phyloP scores from a whole-genome alignment of 2,329 filamentous ascomycete genomes.

The Pseudocercospora crystallina region DNA sequence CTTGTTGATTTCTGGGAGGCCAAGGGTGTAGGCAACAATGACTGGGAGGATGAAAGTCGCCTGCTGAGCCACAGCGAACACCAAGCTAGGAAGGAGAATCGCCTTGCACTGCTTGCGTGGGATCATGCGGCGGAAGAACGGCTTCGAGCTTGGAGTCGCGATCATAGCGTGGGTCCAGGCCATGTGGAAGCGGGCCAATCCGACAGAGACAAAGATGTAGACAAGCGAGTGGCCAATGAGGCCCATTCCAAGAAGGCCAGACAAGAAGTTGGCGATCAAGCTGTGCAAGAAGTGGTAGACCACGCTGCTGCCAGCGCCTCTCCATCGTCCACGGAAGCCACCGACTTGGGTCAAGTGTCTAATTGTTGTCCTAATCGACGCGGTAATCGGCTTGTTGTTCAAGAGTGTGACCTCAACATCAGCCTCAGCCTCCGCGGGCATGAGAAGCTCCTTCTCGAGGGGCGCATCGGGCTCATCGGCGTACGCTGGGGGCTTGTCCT shows the following conservation, averaged over 20 bases:
- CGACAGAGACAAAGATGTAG: conserved; percentile 59
- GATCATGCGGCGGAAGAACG: conserved; percentile 70
- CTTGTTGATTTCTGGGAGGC: conserved; percentile 37
- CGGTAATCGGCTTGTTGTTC: conserved; percentile 60
- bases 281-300: conserved; percentile 35
- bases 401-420: conserved; percentile 47
- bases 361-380: conserved; percentile 58
- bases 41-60: conserved; percentile 51
- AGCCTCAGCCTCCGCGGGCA: conserved; percentile 38
- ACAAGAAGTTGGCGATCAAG: conserved; percentile 28
- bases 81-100: conserved; percentile 65
- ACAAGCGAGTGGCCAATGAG: conserved; percentile 49
- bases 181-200: conserved; percentile 67
- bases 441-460: conserved; percentile 40
- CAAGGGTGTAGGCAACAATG: conserved; percentile 51
- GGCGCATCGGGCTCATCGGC: conserved; percentile 51
- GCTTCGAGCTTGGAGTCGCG: conserved; percentile 60
- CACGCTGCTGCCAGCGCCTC: conserved; percentile 36
- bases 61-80: conserved; percentile 60
- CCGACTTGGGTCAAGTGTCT: conserved; percentile 44
- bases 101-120: conserved; percentile 65
- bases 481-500: conserved; percentile 45
- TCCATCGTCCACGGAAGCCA: conserved; percentile 38
- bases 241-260: conserved; percentile 44
- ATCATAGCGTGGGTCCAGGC: conserved; percentile 87